Conservation (phyloP, 345 rosid genomes). For the Trapa incisa region DNA sequence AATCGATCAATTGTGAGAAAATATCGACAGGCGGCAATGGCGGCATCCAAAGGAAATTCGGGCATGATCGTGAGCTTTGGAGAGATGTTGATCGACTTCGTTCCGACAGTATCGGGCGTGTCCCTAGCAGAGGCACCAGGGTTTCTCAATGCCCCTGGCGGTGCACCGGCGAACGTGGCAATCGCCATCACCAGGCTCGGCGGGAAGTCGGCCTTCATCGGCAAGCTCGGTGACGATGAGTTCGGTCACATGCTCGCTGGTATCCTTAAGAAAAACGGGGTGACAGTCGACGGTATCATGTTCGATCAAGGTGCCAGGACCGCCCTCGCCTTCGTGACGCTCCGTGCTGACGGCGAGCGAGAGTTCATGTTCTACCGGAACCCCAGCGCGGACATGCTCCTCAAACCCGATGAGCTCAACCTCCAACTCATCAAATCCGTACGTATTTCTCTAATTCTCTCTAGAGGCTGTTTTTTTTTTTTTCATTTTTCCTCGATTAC, state of each 20-base stretch:
- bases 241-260: conserved; percentile 94
- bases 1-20: no score
- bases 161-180: conserved; percentile 98
- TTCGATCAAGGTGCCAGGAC: conserved; percentile 89
- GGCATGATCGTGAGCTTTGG: conserved; percentile 78
- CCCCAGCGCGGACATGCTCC: conserved; percentile 92
- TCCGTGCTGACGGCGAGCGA: conserved; percentile 93
- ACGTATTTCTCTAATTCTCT: conserved; percentile 15
- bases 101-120: conserved; percentile 85
- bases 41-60: conserved; percentile 17
- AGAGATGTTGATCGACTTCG: conserved; percentile 95
- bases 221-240: conserved; percentile 91
- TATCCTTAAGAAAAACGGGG: conserved; percentile 79
- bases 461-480: background rate
- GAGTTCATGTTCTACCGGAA: conserved; percentile 94
- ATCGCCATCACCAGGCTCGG: conserved; percentile 79
- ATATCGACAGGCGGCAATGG: conserved; percentile 9
- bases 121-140: conserved; percentile 96
- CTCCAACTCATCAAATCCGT: conserved; percentile 84
- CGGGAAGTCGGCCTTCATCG: conserved; percentile 66
- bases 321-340: conserved; percentile 84
- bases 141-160: conserved; percentile 90
- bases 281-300: conserved; percentile 54
- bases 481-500: no score
- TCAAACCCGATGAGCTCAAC: conserved; percentile 73